phyloP scores from a whole-genome alignment of 768 basidiomycete genomes.

The Mycena capillaripes region DNA sequence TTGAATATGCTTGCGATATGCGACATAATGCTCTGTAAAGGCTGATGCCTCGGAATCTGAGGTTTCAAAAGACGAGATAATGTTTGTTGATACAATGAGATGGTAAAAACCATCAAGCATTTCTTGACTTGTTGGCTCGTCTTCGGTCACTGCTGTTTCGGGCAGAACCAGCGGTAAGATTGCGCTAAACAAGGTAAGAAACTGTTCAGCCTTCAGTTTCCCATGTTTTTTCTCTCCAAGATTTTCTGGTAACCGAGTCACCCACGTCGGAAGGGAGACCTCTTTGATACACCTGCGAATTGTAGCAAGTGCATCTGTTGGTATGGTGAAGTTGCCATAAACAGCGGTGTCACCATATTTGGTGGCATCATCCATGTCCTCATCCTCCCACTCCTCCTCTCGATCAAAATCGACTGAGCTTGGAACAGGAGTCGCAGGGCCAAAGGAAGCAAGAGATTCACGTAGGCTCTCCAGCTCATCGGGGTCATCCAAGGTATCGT shows the following conservation, averaged over 20 bases:
- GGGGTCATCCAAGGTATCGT: not conserved
- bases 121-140: not conserved
- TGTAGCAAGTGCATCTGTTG: not conserved
- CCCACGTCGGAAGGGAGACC: no score
- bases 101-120: conserved; percentile 23
- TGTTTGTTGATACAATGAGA: conserved; percentile 31
- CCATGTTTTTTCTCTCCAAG: conserved; percentile 37
- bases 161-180: conserved; percentile 35
- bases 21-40: conserved; percentile 16
- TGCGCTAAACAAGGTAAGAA: conserved; percentile 27
- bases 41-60: conserved; percentile 20
- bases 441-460: not conserved
- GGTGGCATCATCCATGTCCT: conserved; percentile 1
- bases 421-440: no score
- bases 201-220: conserved; percentile 40
- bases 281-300: conserved; percentile 17
- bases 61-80: no score
- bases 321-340: not conserved
- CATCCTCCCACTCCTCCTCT: not conserved
- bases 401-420: not conserved
- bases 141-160: conserved; percentile 10
- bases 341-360: not conserved
- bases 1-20: conserved; percentile 18
- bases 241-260: conserved; percentile 33
- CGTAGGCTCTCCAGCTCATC: conserved; percentile 6